Evolutionary conservation across 495 filamentous ascomycete species (phyloP).

Genomic region (Hypoxylon perforatum): DNA sequence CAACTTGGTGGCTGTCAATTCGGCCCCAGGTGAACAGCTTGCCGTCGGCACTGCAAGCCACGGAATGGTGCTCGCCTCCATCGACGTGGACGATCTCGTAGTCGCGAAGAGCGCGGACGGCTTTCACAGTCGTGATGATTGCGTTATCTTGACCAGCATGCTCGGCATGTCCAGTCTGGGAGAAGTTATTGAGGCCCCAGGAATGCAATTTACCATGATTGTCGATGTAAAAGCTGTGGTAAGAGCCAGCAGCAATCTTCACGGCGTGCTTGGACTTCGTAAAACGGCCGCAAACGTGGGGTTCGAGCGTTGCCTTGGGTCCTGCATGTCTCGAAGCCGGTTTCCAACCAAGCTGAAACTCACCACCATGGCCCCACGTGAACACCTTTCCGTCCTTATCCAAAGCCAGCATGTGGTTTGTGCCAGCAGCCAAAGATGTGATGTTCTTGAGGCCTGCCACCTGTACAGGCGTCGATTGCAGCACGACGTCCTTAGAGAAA

Average conservation of each 20-base stretch:
- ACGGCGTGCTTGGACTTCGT: slow-evolving; percentile 58
- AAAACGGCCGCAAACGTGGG: slow-evolving; percentile 23
- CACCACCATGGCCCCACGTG: slow-evolving; percentile 72
- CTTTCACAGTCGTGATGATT: not conserved
- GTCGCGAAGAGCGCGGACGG: slow-evolving; percentile 52
- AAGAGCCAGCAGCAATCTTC: slow-evolving; percentile 53
- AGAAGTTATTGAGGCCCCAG: slow-evolving; percentile 49
- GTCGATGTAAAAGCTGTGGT: slow-evolving; percentile 34
- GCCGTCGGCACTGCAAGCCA: slow-evolving; percentile 64
- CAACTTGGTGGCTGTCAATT: slow-evolving; percentile 67
- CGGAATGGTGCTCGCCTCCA: slow-evolving; percentile 69
- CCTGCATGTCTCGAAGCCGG: slow-evolving; percentile 50
- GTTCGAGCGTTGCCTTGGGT: slow-evolving; percentile 41
- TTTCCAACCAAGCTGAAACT: slow-evolving; percentile 73
- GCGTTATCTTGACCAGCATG: slow-evolving; percentile 62
- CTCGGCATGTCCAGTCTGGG: slow-evolving; percentile 67
- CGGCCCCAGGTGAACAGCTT: slow-evolving; percentile 70
- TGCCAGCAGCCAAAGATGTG: slow-evolving; percentile 65
- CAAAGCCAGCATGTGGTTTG: slow-evolving; percentile 72
- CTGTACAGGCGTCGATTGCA: slow-evolving; percentile 60
- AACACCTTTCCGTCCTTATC: slow-evolving; percentile 66
- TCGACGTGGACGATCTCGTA: slow-evolving; percentile 58
- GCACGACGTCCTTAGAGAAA: slow-evolving; percentile 5
- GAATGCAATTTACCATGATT: slow-evolving; percentile 43
- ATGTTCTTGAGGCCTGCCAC: slow-evolving; percentile 67